phyloP scores from a whole-genome alignment of 305 asterid genomes.

The Salvia sclarea region DNA sequence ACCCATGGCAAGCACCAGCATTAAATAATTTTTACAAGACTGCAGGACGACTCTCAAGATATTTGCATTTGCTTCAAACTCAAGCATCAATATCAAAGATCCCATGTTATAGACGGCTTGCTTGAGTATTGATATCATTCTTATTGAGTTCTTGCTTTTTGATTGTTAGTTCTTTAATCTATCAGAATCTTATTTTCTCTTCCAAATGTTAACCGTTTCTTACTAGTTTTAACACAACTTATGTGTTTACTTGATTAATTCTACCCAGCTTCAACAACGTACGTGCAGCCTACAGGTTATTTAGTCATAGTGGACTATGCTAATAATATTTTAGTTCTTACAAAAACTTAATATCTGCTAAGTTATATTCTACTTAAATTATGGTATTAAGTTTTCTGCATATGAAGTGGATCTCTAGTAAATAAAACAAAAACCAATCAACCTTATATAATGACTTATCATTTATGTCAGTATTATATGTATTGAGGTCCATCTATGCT shows the following conservation, averaged over 20 bases:
- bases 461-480: neutral
- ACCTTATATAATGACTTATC: neutral
- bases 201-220: neutral
- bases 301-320: neutral
- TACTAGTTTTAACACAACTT: neutral
- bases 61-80: no score
- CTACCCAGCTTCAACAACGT: neutral
- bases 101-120: neutral
- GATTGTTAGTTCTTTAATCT: no score
- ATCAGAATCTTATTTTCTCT: neutral
- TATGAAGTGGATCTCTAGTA: neutral
- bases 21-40: no score
- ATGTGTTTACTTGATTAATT: neutral
- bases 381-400: no score
- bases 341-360: neutral
- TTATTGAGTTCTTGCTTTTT: no score
- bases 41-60: no score
- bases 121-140: neutral
- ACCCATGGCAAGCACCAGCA: neutral
- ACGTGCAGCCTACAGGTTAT: neutral
- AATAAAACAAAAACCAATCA: neutral
- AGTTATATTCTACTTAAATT: no score
- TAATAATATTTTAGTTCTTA: no score
- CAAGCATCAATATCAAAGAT: neutral
- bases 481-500: neutral